These are phyloP conservation scores for Candida cerambycidarum DNA, from an alignment of 805 yeast genomes.

Conservation along the genomic window DNA sequence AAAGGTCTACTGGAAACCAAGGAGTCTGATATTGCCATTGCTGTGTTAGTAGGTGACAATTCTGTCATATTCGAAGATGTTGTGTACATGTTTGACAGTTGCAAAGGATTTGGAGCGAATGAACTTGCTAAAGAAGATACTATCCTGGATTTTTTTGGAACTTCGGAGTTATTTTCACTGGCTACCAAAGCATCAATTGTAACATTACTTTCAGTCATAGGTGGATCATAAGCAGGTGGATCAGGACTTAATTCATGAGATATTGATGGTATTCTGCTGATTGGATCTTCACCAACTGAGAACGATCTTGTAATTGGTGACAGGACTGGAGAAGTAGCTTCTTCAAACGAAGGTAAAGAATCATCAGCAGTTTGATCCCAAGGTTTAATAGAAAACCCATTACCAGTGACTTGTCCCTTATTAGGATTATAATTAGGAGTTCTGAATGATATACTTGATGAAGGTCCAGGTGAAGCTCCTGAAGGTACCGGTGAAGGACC, in stretches of 20 bases:
- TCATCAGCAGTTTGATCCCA: slow-evolving; percentile 23
- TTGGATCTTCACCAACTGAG: slow-evolving; percentile 36
- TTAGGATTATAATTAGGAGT: slow-evolving; percentile 33
- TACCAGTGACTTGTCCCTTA: slow-evolving; percentile 16
- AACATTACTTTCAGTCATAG: slow-evolving; percentile 2
- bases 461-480: neutral
- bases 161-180: slow-evolving; percentile 3
- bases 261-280: slow-evolving; percentile 36
- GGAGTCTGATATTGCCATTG: neutral
- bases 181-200: slow-evolving; percentile 30
- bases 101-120: slow-evolving; percentile 25
- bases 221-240: slow-evolving; percentile 17
- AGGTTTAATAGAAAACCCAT: slow-evolving; percentile 34
- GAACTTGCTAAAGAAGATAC: slow-evolving; percentile 31
- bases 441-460: slow-evolving; percentile 30
- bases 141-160: slow-evolving; percentile 21
- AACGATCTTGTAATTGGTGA: slow-evolving; percentile 38
- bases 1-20: neutral
- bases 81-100: slow-evolving; percentile 1
- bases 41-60: slow-evolving; percentile 2
- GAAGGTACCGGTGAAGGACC: slow-evolving; percentile 1
- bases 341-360: slow-evolving; percentile 62
- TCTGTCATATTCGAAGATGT: neutral
- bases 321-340: slow-evolving; percentile 54
- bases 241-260: slow-evolving; percentile 1